Evolutionary conservation across 169 alveolate genomes (phyloP).

Genomic region (Eimeria necatrix): DNA sequence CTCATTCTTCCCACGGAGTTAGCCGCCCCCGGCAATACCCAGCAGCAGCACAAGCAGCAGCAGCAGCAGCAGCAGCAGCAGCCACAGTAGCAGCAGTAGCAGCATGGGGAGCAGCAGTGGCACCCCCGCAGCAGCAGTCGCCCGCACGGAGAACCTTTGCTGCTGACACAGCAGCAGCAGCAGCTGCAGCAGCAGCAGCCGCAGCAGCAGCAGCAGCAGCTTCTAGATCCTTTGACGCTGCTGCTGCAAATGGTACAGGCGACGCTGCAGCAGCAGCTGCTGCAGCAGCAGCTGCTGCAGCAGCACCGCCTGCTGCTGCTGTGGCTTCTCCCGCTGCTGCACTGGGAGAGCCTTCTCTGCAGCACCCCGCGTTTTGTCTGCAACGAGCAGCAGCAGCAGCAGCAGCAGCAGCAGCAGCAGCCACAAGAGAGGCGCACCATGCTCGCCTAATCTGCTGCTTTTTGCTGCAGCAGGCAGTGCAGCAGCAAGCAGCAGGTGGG

Average conservation of each 20-base stretch:
- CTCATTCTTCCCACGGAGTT: not conserved
- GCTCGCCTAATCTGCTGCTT: slow-evolving; percentile 27
- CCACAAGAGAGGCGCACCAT: not conserved
- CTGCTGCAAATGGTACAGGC: not conserved
- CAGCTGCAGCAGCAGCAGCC: not conserved
- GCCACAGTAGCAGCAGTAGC: slow-evolving; percentile 4
- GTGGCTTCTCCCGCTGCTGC: not conserved
- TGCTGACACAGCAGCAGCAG: not conserved
- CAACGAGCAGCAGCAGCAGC: slow-evolving; percentile 45
- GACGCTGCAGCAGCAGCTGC: not conserved
- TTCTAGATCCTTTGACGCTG: not conserved
- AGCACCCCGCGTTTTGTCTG: slow-evolving; percentile 29
- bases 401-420: slow-evolving; percentile 60
- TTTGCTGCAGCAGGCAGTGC: slow-evolving; percentile 23
- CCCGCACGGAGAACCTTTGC: not conserved
- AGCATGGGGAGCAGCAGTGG: not conserved
- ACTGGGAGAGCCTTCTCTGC: not conserved
- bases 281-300: not conserved
- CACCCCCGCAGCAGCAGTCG: not conserved
- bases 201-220: slow-evolving; percentile 37
- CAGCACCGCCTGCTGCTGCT: not conserved
- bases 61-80: slow-evolving; percentile 26
- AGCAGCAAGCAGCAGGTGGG: slow-evolving; percentile 10
- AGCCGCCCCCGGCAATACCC: not conserved
- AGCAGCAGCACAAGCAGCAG: slow-evolving; percentile 47